phyloP scores from a whole-genome alignment of 768 basidiomycete species.

The Mycena rosella region DNA sequence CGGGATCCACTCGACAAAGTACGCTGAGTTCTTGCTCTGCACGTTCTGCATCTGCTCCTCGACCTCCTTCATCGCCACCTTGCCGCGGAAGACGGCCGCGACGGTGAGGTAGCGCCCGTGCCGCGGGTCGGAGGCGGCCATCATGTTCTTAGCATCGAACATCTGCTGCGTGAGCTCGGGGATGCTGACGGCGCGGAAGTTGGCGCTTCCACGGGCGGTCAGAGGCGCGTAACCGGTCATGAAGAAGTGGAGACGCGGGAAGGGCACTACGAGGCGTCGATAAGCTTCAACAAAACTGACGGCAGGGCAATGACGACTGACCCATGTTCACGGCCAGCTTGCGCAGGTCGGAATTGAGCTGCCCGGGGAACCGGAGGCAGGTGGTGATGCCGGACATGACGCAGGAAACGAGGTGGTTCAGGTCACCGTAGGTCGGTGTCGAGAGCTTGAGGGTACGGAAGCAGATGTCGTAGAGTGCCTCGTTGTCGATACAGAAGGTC shows the following conservation, averaged over 20 bases:
- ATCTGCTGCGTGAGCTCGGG: slow-evolving; percentile 99
- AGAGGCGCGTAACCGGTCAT: slow-evolving; percentile 97
- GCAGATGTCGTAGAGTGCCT: slow-evolving; percentile 99
- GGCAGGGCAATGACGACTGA: slow-evolving; percentile 50
- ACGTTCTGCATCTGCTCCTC: slow-evolving; percentile 99
- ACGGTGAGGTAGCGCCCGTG: slow-evolving; percentile 99
- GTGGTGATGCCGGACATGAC: slow-evolving; percentile 99
- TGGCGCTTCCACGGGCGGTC: slow-evolving; percentile 93
- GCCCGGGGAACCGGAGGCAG: slow-evolving; percentile 98
- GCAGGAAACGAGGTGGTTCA: slow-evolving; percentile 97
- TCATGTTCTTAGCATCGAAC: slow-evolving; percentile 99
- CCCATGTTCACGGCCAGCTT: slow-evolving; percentile 99
- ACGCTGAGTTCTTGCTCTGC: slow-evolving; percentile 96
- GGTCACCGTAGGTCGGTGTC: slow-evolving; percentile 96
- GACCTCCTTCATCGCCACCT: slow-evolving; percentile 99
- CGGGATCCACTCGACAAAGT: slow-evolving; percentile 99
- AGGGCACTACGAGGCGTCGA: slow-evolving; percentile 74
- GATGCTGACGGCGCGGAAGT: slow-evolving; percentile 97
- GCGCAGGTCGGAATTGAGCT: slow-evolving; percentile 97
- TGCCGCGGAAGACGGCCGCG: slow-evolving; percentile 98
- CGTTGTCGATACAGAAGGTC: slow-evolving; percentile 99
- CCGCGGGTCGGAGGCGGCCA: slow-evolving; percentile 97
- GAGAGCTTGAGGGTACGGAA: slow-evolving; percentile 97
- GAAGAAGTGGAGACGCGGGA: slow-evolving; percentile 99
- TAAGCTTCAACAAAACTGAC: background rate